Evolutionary conservation across 1,284 basidiomycete species (phyloP).

Genomic region (Rhodotorula sp.): DNA sequence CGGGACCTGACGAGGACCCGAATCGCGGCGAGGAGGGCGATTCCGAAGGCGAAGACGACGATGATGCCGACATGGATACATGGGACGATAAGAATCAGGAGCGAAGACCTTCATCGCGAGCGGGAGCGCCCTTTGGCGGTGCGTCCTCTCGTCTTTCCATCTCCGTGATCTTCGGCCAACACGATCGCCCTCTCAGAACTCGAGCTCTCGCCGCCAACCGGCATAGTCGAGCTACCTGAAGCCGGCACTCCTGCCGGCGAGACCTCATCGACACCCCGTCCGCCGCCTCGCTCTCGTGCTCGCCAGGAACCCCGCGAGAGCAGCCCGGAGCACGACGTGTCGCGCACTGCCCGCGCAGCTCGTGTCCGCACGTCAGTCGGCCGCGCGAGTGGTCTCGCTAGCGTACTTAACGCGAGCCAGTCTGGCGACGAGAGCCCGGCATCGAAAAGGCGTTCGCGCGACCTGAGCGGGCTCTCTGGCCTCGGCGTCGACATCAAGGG

Average conservation of each 20-base stretch:
- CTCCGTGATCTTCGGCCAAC: not conserved
- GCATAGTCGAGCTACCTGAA: slow-evolving; percentile 26
- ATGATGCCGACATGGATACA: not conserved
- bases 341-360: slow-evolving; percentile 9
- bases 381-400: slow-evolving; percentile 22
- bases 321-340: slow-evolving; percentile 21
- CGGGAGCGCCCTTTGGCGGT: slow-evolving; percentile 32
- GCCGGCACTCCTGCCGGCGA: not conserved
- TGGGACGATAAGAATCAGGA: slow-evolving; percentile 14
- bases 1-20: slow-evolving; percentile 35
- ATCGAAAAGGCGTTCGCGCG: slow-evolving; percentile 17
- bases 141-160: not conserved
- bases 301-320: slow-evolving; percentile 10
- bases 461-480: slow-evolving; percentile 3
- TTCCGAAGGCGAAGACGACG: slow-evolving; percentile 37
- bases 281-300: not conserved
- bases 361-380: slow-evolving; percentile 22
- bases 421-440: slow-evolving; percentile 6
- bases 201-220: slow-evolving; percentile 29
- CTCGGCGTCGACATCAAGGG: slow-evolving; percentile 11
- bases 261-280: slow-evolving; percentile 12
- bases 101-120: not conserved
- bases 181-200: slow-evolving; percentile 22
- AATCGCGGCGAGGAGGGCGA: slow-evolving; percentile 38
- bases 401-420: slow-evolving; percentile 3